Evolutionary conservation across 768 basidiomycete genomes (phyloP), one percentile per base, ranked within the genome.

Genomic region (Hirschioporus abietinus): DNA sequence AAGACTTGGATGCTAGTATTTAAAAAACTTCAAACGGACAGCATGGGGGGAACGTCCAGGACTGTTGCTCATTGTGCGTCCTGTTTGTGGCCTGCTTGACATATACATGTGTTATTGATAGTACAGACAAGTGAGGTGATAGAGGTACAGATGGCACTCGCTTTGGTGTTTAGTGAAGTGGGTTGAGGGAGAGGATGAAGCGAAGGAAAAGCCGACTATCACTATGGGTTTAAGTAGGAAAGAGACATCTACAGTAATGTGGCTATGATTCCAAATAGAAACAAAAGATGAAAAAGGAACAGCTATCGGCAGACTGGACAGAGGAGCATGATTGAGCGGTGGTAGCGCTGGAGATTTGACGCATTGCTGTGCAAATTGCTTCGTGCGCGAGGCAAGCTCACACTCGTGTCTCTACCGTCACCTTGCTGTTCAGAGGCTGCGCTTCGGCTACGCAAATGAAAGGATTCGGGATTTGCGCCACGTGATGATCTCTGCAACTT

Each of bases 291-390:
- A 52, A 52, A 52, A 30, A 30, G 30, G 30, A 30, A 30, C 30
- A 30, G 30, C 30, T 3, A 30, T 30, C 30, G 30, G 30, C 30
- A 30, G 30, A 30, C 30, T 30, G 42, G 12, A 15, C 42, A 52
- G 42, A 52, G 20, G 42, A 52, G 42, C 42, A 20, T 52, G 42
- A 52, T 52, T 52, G 42, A 52, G 42, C 42, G 42, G 42, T 52
- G 42, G 42, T 52, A 61, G 60, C 30, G 60, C 60, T 61, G 24
- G 24, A 12, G 15, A 23, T 30, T 61, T 61, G 24, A 61, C 60
- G 60, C 23, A 25, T 61, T 61, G 60, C 30, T 61, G 25, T 61
- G 60, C 60, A 61, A 24, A 25, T 34, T 61, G 60, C 23, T 61
- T 61, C 42, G 42, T 52, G 42, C 42, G 42, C 42, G 42, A 52